Conservation (phyloP, 495 filamentous ascomycete genomes). For the Neurospora sublineolata region DNA sequence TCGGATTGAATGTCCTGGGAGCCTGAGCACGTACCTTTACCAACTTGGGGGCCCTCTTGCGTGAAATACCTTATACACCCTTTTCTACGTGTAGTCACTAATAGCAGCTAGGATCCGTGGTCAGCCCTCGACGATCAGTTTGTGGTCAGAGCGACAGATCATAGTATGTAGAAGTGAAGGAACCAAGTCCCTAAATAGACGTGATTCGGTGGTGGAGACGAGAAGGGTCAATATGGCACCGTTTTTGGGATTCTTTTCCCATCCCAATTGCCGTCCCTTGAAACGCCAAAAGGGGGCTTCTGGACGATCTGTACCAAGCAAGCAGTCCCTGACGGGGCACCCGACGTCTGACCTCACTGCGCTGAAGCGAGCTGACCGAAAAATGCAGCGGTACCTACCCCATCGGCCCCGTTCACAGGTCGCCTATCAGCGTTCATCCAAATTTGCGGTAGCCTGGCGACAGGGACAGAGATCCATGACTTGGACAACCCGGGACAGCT, state of each 20-base stretch:
- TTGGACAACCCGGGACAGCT: not conserved
- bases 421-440: slow-evolving; percentile 6
- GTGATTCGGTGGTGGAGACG: not conserved
- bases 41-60: not conserved
- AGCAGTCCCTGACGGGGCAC: slow-evolving; percentile 1
- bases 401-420: not conserved
- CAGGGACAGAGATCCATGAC: not conserved
- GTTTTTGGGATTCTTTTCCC: not conserved
- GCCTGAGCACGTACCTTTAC: not conserved
- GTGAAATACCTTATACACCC: not conserved
- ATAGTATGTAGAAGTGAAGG: not conserved
- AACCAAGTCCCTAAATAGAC: not conserved
- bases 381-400: not conserved
- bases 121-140: not conserved
- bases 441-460: slow-evolving; percentile 6
- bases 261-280: not conserved
- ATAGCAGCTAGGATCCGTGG: not conserved
- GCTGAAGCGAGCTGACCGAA: slow-evolving; percentile 14
- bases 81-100: not conserved
- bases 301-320: not conserved
- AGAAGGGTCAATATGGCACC: not conserved
- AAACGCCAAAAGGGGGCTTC: not conserved
- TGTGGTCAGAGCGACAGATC: not conserved
- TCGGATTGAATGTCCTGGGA: not conserved
- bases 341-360: slow-evolving; percentile 18